phyloP scores from a whole-genome alignment of 305 asterid genomes.

The Rubia tinctorum region DNA sequence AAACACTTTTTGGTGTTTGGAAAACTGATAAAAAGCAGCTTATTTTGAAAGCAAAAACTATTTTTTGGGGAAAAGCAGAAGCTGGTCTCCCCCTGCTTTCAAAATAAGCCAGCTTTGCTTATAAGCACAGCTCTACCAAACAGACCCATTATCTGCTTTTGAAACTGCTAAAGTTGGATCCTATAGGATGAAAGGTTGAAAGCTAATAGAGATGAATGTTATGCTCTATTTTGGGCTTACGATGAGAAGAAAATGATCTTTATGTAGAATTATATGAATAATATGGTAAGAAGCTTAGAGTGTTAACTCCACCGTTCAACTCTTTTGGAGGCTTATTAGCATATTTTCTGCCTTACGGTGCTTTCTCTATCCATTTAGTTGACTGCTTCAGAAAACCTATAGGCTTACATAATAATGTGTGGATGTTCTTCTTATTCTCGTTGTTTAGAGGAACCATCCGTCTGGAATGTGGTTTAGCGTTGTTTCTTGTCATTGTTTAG shows the following conservation, averaged over 20 bases:
- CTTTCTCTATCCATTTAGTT: background rate
- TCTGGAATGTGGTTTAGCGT: background rate
- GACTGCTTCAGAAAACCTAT: background rate
- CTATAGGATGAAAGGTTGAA: background rate
- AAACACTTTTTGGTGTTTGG: too few relatives aligned
- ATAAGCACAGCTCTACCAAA: too few relatives aligned
- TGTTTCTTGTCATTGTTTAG: background rate
- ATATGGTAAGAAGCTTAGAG: background rate
- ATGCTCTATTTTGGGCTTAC: background rate
- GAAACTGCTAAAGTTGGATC: conserved; percentile 3
- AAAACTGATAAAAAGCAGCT: too few relatives aligned
- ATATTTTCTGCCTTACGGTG: too few relatives aligned
- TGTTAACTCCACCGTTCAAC: background rate
- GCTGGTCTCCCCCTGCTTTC: too few relatives aligned
- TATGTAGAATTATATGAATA: background rate
- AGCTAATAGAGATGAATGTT: background rate
- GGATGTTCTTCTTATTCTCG: background rate
- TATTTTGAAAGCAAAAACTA: too few relatives aligned
- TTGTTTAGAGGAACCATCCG: background rate
- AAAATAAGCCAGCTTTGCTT: too few relatives aligned
- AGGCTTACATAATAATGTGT: background rate
- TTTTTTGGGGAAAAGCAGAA: too few relatives aligned
- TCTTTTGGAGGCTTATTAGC: too few relatives aligned
- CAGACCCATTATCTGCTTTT: too few relatives aligned
- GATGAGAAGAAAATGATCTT: background rate